phyloP scores from a whole-genome alignment of 2,329 filamentous ascomycete genomes.

The Curvularia spicifera region DNA sequence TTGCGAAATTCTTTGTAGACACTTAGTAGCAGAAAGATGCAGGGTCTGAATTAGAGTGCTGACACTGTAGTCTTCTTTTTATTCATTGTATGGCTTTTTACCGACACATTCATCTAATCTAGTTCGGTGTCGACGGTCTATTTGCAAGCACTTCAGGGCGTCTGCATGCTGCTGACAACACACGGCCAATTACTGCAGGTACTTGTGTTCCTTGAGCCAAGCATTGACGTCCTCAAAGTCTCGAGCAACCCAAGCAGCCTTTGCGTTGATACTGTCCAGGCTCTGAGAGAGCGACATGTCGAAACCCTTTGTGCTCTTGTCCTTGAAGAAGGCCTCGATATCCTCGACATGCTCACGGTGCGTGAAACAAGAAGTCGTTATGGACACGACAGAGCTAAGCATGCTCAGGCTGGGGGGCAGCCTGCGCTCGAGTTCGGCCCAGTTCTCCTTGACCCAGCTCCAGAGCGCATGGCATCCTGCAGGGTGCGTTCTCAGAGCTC shows the following conservation, averaged over 20 bases:
- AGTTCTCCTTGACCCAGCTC: conserved; percentile 84
- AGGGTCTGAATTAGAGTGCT: background rate
- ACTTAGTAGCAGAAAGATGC: too few relatives aligned
- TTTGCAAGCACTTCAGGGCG: background rate
- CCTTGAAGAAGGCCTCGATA: conserved; percentile 80
- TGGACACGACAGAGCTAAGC: conserved; percentile 81
- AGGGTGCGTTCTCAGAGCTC: conserved; percentile 76
- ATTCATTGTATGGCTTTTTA: background rate
- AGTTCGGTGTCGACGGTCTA: background rate
- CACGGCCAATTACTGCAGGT: conserved; percentile 51
- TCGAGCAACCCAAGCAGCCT: conserved; percentile 79
- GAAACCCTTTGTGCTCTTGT: conserved; percentile 85
- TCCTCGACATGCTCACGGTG: conserved; percentile 75
- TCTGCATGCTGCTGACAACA: background rate
- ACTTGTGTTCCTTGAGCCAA: conserved; percentile 73
- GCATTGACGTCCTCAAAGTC: conserved; percentile 77
- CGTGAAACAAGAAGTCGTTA: conserved; percentile 82
- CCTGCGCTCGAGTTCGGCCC: conserved; percentile 81
- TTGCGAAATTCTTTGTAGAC: too few relatives aligned
- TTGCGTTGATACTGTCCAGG: conserved; percentile 81
- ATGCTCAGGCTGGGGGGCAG: conserved; percentile 87
- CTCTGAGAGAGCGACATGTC: conserved; percentile 90
- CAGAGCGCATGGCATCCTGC: conserved; percentile 82
- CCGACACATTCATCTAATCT: background rate
- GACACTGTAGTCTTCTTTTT: background rate